Percentiles rank a stretch among this genome's conserved stretches.
phyloP scores from a whole-genome alignment of 164 flowering plant genomes.

The Vitis cinerea region DNA sequence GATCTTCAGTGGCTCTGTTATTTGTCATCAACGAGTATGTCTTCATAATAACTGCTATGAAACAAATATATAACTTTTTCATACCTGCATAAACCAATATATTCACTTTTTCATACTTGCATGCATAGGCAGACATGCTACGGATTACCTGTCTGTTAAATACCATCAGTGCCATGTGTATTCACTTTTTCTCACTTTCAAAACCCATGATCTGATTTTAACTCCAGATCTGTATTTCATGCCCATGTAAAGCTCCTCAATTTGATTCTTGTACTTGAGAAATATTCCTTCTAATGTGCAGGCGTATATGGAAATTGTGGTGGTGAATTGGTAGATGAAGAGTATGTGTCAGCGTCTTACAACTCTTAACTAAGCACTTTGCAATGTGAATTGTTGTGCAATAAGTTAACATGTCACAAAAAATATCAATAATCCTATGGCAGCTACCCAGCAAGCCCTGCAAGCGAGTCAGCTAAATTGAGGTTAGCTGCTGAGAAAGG shows the following conservation, averaged over 20 bases:
- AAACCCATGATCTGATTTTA: not conserved
- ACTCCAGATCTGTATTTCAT: not conserved
- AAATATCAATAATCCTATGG: conserved; percentile 10
- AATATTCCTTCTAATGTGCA: conserved; percentile 21
- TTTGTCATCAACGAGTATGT: conserved; percentile 85
- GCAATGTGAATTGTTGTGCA: conserved; percentile 2
- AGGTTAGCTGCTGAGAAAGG: conserved; percentile 79
- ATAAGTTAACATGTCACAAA: conserved; percentile 9
- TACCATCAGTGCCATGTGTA: no score
- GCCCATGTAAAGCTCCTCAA: not conserved
- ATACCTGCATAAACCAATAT: no score
- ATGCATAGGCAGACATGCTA: no score
- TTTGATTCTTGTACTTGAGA: not conserved
- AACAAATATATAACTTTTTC: no score
- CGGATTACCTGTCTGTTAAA: no score
- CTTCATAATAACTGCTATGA: not conserved
- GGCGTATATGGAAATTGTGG: conserved; percentile 44
- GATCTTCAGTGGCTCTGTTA: conserved; percentile 79
- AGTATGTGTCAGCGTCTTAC: conserved; percentile 40
- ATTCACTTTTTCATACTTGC: no score
- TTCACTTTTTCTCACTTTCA: not conserved
- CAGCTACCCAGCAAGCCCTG: conserved; percentile 62
- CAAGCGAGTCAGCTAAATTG: conserved; percentile 45
- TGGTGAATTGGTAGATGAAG: no score
- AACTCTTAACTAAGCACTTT: conserved; percentile 10